A percentile compares a stretch with the other conserved stretches of the same genome.
Evolutionary conservation across 83 land plant genomes (phyloP).

Genomic region (Diphasiastrum complanatum): DNA sequence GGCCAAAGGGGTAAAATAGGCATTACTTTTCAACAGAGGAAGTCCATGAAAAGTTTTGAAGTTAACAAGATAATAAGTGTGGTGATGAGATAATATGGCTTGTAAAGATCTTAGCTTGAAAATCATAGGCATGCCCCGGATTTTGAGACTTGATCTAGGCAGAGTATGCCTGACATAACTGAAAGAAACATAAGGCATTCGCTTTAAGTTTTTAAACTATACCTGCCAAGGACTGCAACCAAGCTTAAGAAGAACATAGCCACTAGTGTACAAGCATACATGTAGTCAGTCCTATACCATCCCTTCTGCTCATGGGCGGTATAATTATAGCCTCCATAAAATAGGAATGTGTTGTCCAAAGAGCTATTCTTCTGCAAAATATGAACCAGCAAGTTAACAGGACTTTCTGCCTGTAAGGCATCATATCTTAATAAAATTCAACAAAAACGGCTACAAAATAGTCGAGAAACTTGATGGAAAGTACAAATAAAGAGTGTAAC

Average conservation of each 20-base stretch:
- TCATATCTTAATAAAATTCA: not conserved
- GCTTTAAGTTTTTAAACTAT: too few species aligned
- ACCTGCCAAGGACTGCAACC: conserved; percentile 29
- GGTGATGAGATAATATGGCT: too few species aligned
- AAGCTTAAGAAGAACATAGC: conserved; percentile 20
- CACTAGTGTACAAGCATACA: conserved; percentile 26
- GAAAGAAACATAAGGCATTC: too few species aligned
- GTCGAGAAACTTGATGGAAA: not conserved
- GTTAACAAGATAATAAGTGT: too few species aligned
- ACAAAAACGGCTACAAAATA: not conserved
- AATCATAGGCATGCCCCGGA: too few species aligned
- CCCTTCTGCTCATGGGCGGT: conserved; percentile 27
- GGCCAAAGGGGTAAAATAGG: too few species aligned
- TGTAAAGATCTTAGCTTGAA: too few species aligned
- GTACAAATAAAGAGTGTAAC: not conserved
- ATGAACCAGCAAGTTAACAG: not conserved
- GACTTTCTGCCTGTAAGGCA: not conserved
- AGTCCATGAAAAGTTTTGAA: too few species aligned
- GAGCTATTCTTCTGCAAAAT: conserved; percentile 16
- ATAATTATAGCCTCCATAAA: conserved; percentile 33
- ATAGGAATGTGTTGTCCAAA: conserved; percentile 25
- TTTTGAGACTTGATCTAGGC: too few species aligned
- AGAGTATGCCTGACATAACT: too few species aligned
- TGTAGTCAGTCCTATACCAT: conserved; percentile 32
- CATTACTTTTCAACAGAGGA: too few species aligned